Evolutionary conservation across 345 rosid genomes (phyloP).

Genomic region (Acer negundo): DNA sequence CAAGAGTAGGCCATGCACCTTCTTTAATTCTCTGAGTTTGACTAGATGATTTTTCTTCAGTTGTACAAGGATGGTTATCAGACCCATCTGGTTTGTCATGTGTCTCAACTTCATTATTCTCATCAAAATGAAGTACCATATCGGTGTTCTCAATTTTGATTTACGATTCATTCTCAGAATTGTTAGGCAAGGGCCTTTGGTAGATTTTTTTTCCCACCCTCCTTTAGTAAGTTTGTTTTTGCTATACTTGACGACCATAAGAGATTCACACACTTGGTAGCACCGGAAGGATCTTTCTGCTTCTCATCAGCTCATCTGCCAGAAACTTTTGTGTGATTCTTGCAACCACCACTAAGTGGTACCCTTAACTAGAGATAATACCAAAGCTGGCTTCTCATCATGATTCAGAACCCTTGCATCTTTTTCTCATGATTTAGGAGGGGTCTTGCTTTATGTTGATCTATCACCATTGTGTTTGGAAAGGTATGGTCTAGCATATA

Average conservation of each 20-base stretch:
- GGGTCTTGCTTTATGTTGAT: conserved; percentile 61
- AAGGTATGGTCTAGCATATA: conserved; percentile 71
- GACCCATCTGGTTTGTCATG: conserved; percentile 72
- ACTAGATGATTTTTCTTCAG: conserved; percentile 38
- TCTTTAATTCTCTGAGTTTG: conserved; percentile 58
- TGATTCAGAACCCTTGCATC: conserved; percentile 56
- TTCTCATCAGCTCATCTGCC: conserved; percentile 63
- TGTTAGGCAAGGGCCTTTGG: conserved; percentile 72
- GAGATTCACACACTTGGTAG: conserved; percentile 71
- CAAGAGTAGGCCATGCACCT: conserved; percentile 43
- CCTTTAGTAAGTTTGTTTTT: conserved; percentile 82
- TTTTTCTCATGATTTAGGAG: conserved; percentile 69
- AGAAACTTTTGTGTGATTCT: conserved; percentile 54
- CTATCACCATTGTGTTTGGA: conserved; percentile 73
- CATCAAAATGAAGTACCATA: conserved; percentile 97
- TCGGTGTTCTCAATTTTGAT: conserved; percentile 89
- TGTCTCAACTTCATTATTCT: conserved; percentile 73
- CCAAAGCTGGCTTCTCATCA: conserved; percentile 60
- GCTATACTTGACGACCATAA: conserved; percentile 92
- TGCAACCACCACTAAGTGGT: conserved; percentile 53
- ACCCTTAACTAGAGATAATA: conserved; percentile 63
- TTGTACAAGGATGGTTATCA: conserved; percentile 42
- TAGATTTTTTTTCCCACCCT: conserved; percentile 96
- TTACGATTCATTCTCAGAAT: conserved; percentile 76
- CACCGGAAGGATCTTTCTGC: conserved; percentile 59